Base-by-base conservation (phyloP, 768 basidiomycete species). In the Termitomyces sp. region DNA sequence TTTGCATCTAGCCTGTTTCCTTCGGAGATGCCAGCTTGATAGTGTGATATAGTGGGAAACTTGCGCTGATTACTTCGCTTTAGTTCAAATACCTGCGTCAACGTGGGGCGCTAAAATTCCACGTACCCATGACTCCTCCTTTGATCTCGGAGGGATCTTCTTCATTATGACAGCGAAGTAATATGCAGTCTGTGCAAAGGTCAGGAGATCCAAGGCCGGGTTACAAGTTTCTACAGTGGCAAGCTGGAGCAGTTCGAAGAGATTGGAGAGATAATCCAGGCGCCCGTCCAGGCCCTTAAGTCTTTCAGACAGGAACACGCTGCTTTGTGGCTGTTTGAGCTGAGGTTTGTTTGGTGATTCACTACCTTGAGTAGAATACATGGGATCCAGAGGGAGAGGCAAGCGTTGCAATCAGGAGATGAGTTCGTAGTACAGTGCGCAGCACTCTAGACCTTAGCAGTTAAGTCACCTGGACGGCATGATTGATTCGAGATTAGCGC, bases 241-340 rank as follows among this genome's bases (percentile, higher is more conserved):
- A 14, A 72, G 63, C 57, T 79, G 79, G 39, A 81, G 68, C 45
- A 76, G 61, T 37, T 74, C 74, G 60, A 73, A 80, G 30, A 74
- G 68, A 2, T 47, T 25, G 21, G 54, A 34, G 25, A 80, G 65
- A 1, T 59, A 16, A 30, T 79, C 76, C 21, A 77, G 56, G 35
- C 72, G 56, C 6, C 72, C 70, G 53, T 79, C 78, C 39, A 72
- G 73, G 6, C 70, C 76, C 0, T 61, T 54, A 16, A 79, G 66
- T 19, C 75, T 72, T 19, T 54, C 44, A 0, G 67, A 68, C 28
- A 75, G 53, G 17, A 57, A 54, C 30, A 73, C 17, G 17, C 43
- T n/a, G 34, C 42, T 37, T 45, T 19, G 28, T 23, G 9, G 21
- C 8, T 34, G 17, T 47, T 12, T 3, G 16, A 17, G 3, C 9